Percentiles rank a stretch among this genome's conserved stretches.
These are phyloP conservation scores for Coemansia reversa DNA, from an alignment of 192 early-diverging fungal genomes.

Conservation along the genomic window DNA sequence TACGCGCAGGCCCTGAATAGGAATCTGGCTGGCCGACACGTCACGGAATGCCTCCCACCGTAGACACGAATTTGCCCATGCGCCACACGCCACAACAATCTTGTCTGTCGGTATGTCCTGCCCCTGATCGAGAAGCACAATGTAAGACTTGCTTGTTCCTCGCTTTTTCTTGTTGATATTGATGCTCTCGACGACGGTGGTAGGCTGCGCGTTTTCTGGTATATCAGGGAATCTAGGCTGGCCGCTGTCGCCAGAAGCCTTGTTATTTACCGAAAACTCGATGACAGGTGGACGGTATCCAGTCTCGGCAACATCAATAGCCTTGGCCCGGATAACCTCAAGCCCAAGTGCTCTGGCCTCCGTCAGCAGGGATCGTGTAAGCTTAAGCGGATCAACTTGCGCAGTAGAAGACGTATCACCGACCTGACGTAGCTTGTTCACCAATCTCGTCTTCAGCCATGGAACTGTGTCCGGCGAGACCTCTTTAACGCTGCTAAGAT, in stretches of 20 bases:
- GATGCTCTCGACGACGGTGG: constrained; percentile 10
- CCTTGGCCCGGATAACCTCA: constrained; percentile 39
- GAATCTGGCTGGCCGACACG: constrained; percentile 52
- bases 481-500: constrained; percentile 32
- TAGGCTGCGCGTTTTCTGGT: constrained; percentile 4
- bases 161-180: constrained; percentile 3
- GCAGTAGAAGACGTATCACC: constrained; percentile 38
- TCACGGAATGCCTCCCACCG: constrained; percentile 54
- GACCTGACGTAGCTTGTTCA: constrained; percentile 46
- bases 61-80: constrained; percentile 47
- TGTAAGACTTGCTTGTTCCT: constrained; percentile 32
- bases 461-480: constrained; percentile 38
- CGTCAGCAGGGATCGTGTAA: constrained; percentile 36
- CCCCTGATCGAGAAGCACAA: constrained; percentile 40
- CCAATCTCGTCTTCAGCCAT: constrained; percentile 36
- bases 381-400: constrained; percentile 51
- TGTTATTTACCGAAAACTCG: constrained; percentile 36
- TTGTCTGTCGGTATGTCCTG: constrained; percentile 45
- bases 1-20: constrained; percentile 52
- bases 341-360: constrained; percentile 43
- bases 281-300: constrained; percentile 40
- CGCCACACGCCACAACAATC: constrained; percentile 50
- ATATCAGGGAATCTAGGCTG: constrained; percentile 1
- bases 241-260: neutral
- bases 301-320: constrained; percentile 45